Percentiles rank a stretch among this genome's conserved stretches.
Conservation (phyloP, 176 grass and related monocot genomes). For the Secale cereale region DNA sequence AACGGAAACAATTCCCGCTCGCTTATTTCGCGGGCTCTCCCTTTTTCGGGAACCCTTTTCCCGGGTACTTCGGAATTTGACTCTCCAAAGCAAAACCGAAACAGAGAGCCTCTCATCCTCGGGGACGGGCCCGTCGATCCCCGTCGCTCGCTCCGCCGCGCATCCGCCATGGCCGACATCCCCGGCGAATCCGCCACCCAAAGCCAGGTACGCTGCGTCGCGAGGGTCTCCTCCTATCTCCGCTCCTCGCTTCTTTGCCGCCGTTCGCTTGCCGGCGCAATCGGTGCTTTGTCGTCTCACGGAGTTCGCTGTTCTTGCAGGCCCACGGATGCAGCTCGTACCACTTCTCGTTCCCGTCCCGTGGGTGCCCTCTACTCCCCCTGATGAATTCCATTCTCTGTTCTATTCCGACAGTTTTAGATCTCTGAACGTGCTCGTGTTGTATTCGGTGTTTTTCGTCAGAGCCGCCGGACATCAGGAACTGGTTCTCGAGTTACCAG, state of each 20-base stretch:
- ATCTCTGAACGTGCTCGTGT: neutral
- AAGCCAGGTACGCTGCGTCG: slow-evolving; percentile 12
- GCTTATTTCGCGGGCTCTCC: no score
- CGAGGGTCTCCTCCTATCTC: neutral
- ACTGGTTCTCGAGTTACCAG: slow-evolving; percentile 85
- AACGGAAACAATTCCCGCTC: no score
- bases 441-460: slow-evolving; percentile 7
- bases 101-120: no score
- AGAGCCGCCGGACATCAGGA: slow-evolving; percentile 81
- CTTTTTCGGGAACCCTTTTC: no score
- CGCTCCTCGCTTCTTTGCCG: neutral
- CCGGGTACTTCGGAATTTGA: no score
- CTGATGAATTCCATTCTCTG: neutral
- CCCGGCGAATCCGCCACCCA: neutral
- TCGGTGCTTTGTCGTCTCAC: neutral
- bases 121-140: no score
- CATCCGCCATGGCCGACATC: slow-evolving; percentile 20
- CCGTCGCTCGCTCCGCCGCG: no score
- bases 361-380: slow-evolving; percentile 27
- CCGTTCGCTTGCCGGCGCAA: neutral
- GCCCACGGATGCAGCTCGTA: slow-evolving; percentile 22
- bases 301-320: slow-evolving; percentile 22
- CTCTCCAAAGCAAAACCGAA: no score
- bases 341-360: slow-evolving; percentile 48
- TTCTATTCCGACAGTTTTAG: neutral